These are phyloP conservation scores for Geoglossum cookeanum DNA, from an alignment of 2,329 filamentous ascomycete genomes.

Conservation along the genomic window DNA sequence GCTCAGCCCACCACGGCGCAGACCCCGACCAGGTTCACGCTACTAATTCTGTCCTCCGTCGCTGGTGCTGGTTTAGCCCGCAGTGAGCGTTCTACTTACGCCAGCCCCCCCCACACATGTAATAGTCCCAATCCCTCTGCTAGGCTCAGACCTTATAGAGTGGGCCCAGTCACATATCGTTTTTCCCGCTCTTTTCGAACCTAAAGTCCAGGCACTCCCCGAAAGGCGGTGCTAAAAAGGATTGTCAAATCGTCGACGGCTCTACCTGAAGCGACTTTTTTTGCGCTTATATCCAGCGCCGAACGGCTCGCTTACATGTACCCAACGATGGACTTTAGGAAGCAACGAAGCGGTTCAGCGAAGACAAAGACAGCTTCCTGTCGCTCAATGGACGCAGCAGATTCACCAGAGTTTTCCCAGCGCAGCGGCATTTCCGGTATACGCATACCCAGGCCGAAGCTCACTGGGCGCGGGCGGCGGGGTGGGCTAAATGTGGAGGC, in stretches of 20 bases:
- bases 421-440: not conserved
- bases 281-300: not conserved
- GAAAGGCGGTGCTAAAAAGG: not conserved
- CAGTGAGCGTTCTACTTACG: not conserved
- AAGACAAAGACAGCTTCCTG: not conserved
- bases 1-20: not conserved
- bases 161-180: not conserved
- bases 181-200: not conserved
- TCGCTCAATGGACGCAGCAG: not conserved
- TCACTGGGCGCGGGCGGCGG: not conserved
- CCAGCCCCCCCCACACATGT: not conserved
- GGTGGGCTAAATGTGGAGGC: not conserved
- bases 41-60: not conserved
- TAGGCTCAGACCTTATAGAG: not conserved
- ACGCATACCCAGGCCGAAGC: not conserved
- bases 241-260: not conserved
- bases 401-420: not conserved
- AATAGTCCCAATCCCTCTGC: not conserved
- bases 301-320: not conserved
- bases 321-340: not conserved
- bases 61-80: not conserved
- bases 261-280: not conserved
- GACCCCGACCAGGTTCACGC: not conserved
- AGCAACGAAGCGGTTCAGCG: not conserved
- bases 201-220: not conserved